Percentiles rank a stretch among this genome's conserved stretches.
These are phyloP conservation scores for Penicillium canescens DNA, from an alignment of 495 filamentous ascomycete genomes.

Conservation along the genomic window DNA sequence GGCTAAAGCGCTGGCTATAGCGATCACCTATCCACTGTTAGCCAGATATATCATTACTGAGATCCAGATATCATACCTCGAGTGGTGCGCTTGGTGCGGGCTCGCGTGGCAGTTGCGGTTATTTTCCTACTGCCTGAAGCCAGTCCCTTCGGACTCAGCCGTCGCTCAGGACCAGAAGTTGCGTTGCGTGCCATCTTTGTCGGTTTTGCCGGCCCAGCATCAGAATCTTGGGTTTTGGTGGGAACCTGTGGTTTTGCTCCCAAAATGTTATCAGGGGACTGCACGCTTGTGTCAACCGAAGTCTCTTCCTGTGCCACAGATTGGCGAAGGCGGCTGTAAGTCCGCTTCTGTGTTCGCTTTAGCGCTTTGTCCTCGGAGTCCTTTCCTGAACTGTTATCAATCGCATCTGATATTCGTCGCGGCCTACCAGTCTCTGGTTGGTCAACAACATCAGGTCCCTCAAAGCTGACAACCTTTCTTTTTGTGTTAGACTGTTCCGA, in stretches of 20 bases:
- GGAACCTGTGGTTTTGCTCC: background rate
- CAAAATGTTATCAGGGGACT: background rate
- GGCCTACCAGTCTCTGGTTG: slow-evolving; percentile 6
- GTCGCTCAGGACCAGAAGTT: slow-evolving; percentile 5
- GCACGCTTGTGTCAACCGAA: background rate
- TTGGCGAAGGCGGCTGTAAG: slow-evolving; percentile 27
- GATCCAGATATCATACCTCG: slow-evolving; percentile 20
- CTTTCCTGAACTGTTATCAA: slow-evolving; percentile 5
- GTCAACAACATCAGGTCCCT: background rate
- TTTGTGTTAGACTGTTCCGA: slow-evolving; percentile 1
- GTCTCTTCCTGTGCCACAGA: slow-evolving; percentile 5
- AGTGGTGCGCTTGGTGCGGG: slow-evolving; percentile 22
- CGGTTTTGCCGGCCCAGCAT: background rate
- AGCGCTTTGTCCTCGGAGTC: slow-evolving; percentile 7
- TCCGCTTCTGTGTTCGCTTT: slow-evolving; percentile 25
- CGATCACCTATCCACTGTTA: slow-evolving; percentile 27
- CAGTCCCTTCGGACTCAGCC: slow-evolving; percentile 19
- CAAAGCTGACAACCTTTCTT: slow-evolving; percentile 34
- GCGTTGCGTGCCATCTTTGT: background rate
- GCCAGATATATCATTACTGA: background rate
- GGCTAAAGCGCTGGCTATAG: slow-evolving; percentile 37
- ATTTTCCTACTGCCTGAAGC: slow-evolving; percentile 20
- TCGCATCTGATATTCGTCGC: slow-evolving; percentile 5
- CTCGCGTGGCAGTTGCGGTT: slow-evolving; percentile 4
- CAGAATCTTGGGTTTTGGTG: background rate